Base-by-base conservation (phyloP, 2,329 filamentous ascomycete species). In the Diaporthe ilicicola region DNA sequence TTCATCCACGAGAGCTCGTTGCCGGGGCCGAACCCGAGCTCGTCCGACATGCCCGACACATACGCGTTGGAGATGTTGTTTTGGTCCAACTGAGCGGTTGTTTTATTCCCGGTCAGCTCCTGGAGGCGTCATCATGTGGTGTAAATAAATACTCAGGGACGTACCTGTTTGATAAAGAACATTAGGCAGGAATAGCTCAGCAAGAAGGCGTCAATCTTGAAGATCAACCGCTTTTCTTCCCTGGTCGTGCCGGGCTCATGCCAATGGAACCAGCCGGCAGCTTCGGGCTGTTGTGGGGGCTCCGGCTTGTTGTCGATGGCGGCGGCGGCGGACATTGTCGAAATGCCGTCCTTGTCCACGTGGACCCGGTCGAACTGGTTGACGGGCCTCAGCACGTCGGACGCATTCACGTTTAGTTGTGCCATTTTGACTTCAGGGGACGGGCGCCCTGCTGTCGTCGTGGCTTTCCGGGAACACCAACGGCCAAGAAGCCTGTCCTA, bases 191-290 rank as follows among this genome's bases (percentile, higher is more conserved):
- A 81, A 70, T 74, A 80, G 15, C 74, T 76, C 8, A 82, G 44
- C 8, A 87, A 79, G 70, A 86, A 87, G 75, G 82, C 83, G 74
- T 87, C 86, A 32, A 87, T 81, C 75, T 88, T 87, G 67, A 82
- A 79, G 22, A 86, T 79, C 12, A 88, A 81, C 50, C 77, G 79
- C 69, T 83, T 83, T 75, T 88, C 83, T 71, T 81, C 79, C 2
- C 76, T 76, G 12, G 78, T 79, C 0, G 81, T 84, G 37, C 79
- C 79, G 1, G 81, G 80, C 56, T 84, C 81, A 71, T 84, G 81
- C 83, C 83, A 85, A 61, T 81, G 79, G 65, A 82, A 80, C 79
- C 80, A 82, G 42, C 73, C n/a, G 67, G 51, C 17, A 17, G 29
- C 8, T 29, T 44, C 32, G 9, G 32, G 32, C 32, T 9, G 32